Evolutionary conservation across 257 asterid genomes (phyloP).

Genomic region (Lithospermum erythrorhizon): DNA sequence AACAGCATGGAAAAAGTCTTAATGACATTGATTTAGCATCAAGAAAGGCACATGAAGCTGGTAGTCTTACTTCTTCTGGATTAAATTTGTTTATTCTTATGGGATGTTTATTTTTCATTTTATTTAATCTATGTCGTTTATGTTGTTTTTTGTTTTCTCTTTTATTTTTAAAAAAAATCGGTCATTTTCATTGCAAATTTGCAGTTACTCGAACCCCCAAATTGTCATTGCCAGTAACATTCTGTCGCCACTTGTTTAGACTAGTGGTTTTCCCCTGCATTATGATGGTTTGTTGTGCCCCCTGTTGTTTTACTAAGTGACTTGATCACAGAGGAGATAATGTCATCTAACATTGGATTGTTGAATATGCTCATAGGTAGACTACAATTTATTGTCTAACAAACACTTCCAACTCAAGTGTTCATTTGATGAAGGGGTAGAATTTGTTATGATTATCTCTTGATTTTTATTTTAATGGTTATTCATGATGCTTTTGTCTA

Average conservation of each 20-base stretch:
- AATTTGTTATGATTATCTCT: too few species aligned
- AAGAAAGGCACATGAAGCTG: conserved; percentile 66
- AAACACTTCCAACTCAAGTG: too few species aligned
- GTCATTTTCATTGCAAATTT: too few species aligned
- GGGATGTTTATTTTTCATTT: background rate
- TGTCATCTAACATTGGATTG: too few species aligned
- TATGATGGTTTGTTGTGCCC: background rate
- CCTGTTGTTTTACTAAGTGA: background rate
- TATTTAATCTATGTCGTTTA: background rate
- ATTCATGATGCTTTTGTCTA: too few species aligned
- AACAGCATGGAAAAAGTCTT: conserved; percentile 47
- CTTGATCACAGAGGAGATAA: too few species aligned
- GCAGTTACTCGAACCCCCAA: too few species aligned
- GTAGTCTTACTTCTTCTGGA: conserved; percentile 25
- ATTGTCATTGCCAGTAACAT: too few species aligned
- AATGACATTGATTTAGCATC: conserved; percentile 64
- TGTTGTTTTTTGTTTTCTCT: background rate
- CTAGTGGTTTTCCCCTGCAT: background rate
- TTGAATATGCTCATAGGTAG: background rate
- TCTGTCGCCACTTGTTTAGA: too few species aligned
- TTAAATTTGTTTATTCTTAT: background rate
- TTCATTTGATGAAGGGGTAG: background rate
- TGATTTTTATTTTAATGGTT: background rate
- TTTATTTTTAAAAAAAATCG: too few species aligned
- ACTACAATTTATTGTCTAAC: too few species aligned